Evolutionary conservation across 2,329 filamentous ascomycete species (phyloP), one percentile per base, ranked within the genome.

Genomic region (Sclerotinia borealis): DNA sequence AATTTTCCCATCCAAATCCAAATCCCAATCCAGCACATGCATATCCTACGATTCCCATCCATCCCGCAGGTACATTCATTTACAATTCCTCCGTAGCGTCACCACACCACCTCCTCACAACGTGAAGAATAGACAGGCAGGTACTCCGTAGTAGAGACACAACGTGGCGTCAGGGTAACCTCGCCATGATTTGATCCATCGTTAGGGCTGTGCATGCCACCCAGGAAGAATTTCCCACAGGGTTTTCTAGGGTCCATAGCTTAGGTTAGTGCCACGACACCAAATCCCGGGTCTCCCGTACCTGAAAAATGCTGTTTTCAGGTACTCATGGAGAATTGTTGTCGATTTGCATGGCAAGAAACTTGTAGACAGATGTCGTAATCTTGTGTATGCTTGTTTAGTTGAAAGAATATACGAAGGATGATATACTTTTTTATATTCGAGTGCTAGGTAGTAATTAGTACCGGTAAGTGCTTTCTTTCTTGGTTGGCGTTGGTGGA

Each of bases 181-280:
- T 50, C 48, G 47, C 27, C 59, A 36, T 61, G 37, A 54, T 34
- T 17, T 61, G 48, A 61, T 61, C 59, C 59, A 61, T 61, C 48
- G 36, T 52, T 61, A 61, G 59, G 59, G 59, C 59, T 61, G 59
- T 61, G 59, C 48, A 60, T 31, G 10, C 39, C 15, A 55, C 37
- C 10, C 52, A 29, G 19, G 19, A 52, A 52, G 9, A 17, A 22
- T 27, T 43, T 55, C 11, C 36, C 51, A 41, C 36, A 17, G 37
- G 56, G 31, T 19, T 10, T 59, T 39, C 22, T 31, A 50, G 43
- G 56, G 56, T 25, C 25, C 49, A 22, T 6, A 15, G n/a, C n/a
- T n/a, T n/a, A n/a, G n/a, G n/a, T n/a, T n/a, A n/a, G 36, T 22
- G n/a, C 41, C 41, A 22, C 41, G n/a, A 52, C 50, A 37, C 15